Conservation (phyloP, 306 rosid species). For the Senna tora region DNA sequence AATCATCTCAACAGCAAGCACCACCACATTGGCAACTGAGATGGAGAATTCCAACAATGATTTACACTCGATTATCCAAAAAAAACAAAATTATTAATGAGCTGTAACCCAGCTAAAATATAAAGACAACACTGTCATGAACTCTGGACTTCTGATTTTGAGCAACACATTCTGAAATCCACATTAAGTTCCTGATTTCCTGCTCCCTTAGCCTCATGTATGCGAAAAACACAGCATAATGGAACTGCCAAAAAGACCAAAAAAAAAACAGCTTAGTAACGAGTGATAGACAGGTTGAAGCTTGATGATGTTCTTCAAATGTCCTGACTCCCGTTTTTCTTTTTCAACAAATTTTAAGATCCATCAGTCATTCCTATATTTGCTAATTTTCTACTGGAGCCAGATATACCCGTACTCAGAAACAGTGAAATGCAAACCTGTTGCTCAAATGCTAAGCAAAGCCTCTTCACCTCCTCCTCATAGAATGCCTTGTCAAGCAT, state of each 20-base stretch:
- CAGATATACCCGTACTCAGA: not conserved
- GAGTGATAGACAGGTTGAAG: not conserved
- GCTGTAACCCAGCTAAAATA: constrained; percentile 58
- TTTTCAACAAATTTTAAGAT: constrained; percentile 3
- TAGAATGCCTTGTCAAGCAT: constrained; percentile 99
- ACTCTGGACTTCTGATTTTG: constrained; percentile 98
- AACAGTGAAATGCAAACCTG: constrained; percentile 57
- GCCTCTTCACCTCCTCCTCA: constrained; percentile 99
- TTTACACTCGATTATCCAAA: constrained; percentile 52
- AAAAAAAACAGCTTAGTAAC: constrained; percentile 30
- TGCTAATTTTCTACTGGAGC: not conserved
- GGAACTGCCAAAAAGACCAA: constrained; percentile 74
- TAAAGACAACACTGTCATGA: constrained; percentile 96
- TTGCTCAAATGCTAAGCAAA: constrained; percentile 93
- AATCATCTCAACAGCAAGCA: constrained; percentile 41
- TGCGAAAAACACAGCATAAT: constrained; percentile 91
- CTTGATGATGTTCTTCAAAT: constrained; percentile 7
- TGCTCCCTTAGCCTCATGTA: constrained; percentile 99
- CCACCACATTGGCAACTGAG: constrained; percentile 37
- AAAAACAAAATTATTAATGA: constrained; percentile 28
- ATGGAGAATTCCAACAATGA: constrained; percentile 38
- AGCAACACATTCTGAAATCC: constrained; percentile 98
- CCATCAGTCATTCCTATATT: constrained; percentile 14
- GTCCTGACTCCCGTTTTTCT: not conserved
- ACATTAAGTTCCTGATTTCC: constrained; percentile 94